phyloP scores from a whole-genome alignment of 768 basidiomycete species.

The Strobilomyces dryophilus region DNA sequence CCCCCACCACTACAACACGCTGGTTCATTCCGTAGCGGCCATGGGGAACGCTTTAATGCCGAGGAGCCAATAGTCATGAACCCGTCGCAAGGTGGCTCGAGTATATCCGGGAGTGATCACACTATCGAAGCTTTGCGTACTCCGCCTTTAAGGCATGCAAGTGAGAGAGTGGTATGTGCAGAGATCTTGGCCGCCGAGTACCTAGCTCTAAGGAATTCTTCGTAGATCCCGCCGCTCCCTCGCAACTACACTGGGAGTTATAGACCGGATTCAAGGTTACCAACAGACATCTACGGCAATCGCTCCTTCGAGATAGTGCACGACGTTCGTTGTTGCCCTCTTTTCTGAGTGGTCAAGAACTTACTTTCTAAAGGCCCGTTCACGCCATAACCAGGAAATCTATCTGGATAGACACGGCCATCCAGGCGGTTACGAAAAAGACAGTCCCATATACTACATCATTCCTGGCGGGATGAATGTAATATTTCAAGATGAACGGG shows the following conservation, averaged over 20 bases:
- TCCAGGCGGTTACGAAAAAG: slow-evolving; percentile 16
- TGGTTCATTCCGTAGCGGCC: slow-evolving; percentile 21
- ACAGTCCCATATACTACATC: slow-evolving; percentile 49
- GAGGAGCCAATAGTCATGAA: slow-evolving; percentile 23
- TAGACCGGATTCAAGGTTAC: slow-evolving; percentile 17
- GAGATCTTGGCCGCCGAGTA: background rate
- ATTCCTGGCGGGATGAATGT: slow-evolving; percentile 63
- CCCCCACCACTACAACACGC: slow-evolving; percentile 15
- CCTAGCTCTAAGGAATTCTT: background rate
- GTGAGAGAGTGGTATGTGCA: slow-evolving; percentile 25
- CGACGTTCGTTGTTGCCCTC: slow-evolving; percentile 5
- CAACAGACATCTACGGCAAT: slow-evolving; percentile 30
- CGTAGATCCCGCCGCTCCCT: slow-evolving; percentile 30
- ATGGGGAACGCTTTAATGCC: slow-evolving; percentile 11
- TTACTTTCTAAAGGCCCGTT: slow-evolving; percentile 22
- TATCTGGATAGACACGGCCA: slow-evolving; percentile 22
- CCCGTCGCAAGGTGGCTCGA: slow-evolving; percentile 16
- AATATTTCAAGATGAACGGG: slow-evolving; percentile 63
- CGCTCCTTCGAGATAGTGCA: slow-evolving; percentile 17
- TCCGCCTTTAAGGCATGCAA: slow-evolving; percentile 19
- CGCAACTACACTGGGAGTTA: slow-evolving; percentile 18
- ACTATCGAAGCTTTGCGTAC: slow-evolving; percentile 28
- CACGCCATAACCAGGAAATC: slow-evolving; percentile 22
- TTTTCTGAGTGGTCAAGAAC: background rate
- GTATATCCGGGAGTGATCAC: slow-evolving; percentile 26